Base-by-base conservation (phyloP, 305 asterid genomes). In the Fraxinus ornus region DNA sequence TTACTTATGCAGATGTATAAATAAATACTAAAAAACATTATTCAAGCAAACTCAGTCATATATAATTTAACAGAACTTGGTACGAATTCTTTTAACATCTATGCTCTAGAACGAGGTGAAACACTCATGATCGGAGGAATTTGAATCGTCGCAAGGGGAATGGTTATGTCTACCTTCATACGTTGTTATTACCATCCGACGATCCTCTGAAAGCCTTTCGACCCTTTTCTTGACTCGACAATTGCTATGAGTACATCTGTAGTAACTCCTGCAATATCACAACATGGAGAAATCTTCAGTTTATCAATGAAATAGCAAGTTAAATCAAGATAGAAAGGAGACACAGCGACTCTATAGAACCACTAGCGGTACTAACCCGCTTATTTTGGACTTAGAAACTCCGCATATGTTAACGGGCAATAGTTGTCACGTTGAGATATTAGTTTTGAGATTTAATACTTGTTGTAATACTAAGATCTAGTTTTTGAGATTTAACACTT, bases 111-210 rank as follows among this genome's bases (percentile, higher is more conserved):
- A 94, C 0, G 97, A 90, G 81, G 97, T 90, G 90, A 92, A 93
- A 83, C 98, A 90, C 80, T 94, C 99, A 33, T 90, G 93, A 21
- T 95, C 97, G 2, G 94, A 87, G 37, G 99, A 93, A 88, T 93
- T 95, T 10, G 97, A 91, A 26, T 94, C 97, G 83, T 93, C 97
- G 71, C 90, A 91, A 7, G 99, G 99, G 74, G 97, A 81, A 85
- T 95, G 99, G 88, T 90, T 94, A 88, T 95, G 99, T 68, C 99
- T 80, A 66, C 99, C 99, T 92, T 95, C 99, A 72, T 95, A 94
- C 21, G 99, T 95, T 32, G 99, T 95, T 49, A 95, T 95, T 3
- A 95, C 99, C 99, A 95, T 95, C 60, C 97, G 83, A 57, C 95
- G 91, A 86, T 95, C 99, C 80, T 95, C 99, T 1, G 99, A 94